These are phyloP conservation scores for Kodamaea alishanica DNA, from an alignment of 1,139 yeast species.

Conservation along the genomic window DNA sequence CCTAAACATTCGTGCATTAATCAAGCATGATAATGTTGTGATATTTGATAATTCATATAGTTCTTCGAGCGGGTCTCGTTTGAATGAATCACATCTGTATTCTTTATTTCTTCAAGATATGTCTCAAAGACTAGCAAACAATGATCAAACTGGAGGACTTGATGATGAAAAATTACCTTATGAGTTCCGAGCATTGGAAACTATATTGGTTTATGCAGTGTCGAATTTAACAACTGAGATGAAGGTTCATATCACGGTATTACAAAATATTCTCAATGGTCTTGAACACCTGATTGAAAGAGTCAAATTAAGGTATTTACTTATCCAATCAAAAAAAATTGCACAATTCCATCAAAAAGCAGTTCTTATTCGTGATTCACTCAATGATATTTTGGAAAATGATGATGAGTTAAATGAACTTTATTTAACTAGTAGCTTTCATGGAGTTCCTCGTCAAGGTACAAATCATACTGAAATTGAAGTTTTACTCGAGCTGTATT, in stretches of 20 bases:
- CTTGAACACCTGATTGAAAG: slow-evolving; percentile 42
- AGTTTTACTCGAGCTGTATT: slow-evolving; percentile 41
- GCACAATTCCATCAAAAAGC: slow-evolving; percentile 45
- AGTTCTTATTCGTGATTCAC: slow-evolving; percentile 35
- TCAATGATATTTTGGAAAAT: slow-evolving; percentile 38
- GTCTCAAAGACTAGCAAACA: slow-evolving; percentile 22
- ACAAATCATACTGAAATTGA: slow-evolving; percentile 44
- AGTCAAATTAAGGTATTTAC: slow-evolving; percentile 35
- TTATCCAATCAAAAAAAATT: slow-evolving; percentile 43
- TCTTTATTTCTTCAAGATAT: slow-evolving; percentile 34
- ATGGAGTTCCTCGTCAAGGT: slow-evolving; percentile 24
- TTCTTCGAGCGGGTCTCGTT: slow-evolving; percentile 22
- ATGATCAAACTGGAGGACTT: slow-evolving; percentile 1
- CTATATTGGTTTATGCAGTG: slow-evolving; percentile 38
- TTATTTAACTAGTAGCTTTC: slow-evolving; percentile 31
- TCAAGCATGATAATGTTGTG: slow-evolving; percentile 38
- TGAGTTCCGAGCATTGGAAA: slow-evolving; percentile 44
- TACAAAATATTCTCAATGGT: slow-evolving; percentile 34
- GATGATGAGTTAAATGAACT: slow-evolving; percentile 42
- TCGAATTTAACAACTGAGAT: slow-evolving; percentile 40
- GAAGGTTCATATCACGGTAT: slow-evolving; percentile 42
- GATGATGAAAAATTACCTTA: slow-evolving; percentile 34
- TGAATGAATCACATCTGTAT: slow-evolving; percentile 37
- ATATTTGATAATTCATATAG: slow-evolving; percentile 32
- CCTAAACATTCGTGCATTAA: slow-evolving; percentile 41